Base-by-base conservation (phyloP, 163 green algal genomes). In the Dunaliella salina region DNA sequence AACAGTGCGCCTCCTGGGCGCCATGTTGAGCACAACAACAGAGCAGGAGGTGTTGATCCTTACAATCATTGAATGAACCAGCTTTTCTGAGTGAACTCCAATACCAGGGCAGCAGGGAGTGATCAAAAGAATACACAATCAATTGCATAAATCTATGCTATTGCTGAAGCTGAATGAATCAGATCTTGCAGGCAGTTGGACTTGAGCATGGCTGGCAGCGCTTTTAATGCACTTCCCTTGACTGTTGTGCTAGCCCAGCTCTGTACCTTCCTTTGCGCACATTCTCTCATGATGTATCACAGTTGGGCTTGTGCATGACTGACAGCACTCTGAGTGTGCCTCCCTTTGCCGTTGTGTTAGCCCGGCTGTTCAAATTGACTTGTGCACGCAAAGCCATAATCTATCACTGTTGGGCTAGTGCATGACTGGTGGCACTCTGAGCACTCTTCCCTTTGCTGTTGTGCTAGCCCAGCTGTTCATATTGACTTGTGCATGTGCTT, bases 401-500 rank as follows among this genome's bases (percentile, higher is more conserved):
- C n/a, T n/a, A n/a, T n/a, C n/a, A n/a, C n/a, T n/a, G n/a, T 17
- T 63, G 8, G 67, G 81, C 22, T 46, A 17, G 12, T 24, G 26
- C 25, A n/a, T 1, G 22, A 67, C 33, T 85, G 78, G 87, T 75
- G 92, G 84, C 46, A 80, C 34, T 35, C 85, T 15, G 32, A 71
- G 34, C 25, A 69, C 24, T 8, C 20, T 15, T 29, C 82, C n/a
- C 4, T 8, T 50, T 15, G 40, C 8, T 50, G 40, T 50, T 50
- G 40, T 8, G 4, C 33, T 4, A 25, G 80, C 15, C 8, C 18
- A 32, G 33, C 17, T 63, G 32, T 34, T 32, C n/a, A 15, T 50
- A 33, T n/a, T n/a, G n/a, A n/a, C n/a, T n/a, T n/a, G n/a, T n/a
- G n/a, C n/a, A n/a, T n/a, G n/a, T n/a, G n/a, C 90, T 93, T 93